These are phyloP conservation scores for Cicer arietinum DNA, from an alignment of 306 rosid species.

Conservation along the genomic window DNA sequence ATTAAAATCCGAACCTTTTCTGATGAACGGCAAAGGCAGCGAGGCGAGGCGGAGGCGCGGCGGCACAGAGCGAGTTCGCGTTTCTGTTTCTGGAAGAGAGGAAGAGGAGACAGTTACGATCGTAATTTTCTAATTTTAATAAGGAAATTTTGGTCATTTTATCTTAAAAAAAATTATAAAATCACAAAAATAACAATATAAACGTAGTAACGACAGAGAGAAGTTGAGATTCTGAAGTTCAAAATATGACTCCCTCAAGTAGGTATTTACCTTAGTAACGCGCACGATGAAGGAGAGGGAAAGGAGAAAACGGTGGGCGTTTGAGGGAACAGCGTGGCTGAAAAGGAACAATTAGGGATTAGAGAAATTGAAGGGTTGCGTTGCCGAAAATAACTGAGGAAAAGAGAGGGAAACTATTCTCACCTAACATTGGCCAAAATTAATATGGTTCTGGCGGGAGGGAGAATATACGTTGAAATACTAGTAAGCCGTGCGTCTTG, in stretches of 20 bases:
- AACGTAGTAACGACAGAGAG: background rate
- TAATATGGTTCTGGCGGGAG: conserved; percentile 3
- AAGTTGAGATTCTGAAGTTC: background rate
- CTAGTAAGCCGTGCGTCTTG: too few species aligned
- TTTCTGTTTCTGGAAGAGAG: too few species aligned
- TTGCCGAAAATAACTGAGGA: background rate
- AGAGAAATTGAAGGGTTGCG: background rate
- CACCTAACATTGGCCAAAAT: background rate
- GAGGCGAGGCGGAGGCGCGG: too few species aligned
- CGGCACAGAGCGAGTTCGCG: too few species aligned
- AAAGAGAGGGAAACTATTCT: conserved; percentile 24
- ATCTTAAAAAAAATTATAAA: background rate
- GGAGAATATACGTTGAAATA: background rate
- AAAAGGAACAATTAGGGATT: background rate
- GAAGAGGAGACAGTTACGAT: too few species aligned
- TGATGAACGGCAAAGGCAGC: too few species aligned
- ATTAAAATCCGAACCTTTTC: too few species aligned
- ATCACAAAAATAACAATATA: background rate
- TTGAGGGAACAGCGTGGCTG: background rate
- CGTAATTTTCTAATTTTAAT: too few species aligned
- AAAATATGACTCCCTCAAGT: background rate
- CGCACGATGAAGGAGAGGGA: background rate
- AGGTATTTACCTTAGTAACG: conserved; percentile 10
- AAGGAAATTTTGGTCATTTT: too few species aligned
- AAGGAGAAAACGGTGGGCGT: background rate